Conservation (phyloP, 106 monocot species). For the Triglochin maritima region DNA sequence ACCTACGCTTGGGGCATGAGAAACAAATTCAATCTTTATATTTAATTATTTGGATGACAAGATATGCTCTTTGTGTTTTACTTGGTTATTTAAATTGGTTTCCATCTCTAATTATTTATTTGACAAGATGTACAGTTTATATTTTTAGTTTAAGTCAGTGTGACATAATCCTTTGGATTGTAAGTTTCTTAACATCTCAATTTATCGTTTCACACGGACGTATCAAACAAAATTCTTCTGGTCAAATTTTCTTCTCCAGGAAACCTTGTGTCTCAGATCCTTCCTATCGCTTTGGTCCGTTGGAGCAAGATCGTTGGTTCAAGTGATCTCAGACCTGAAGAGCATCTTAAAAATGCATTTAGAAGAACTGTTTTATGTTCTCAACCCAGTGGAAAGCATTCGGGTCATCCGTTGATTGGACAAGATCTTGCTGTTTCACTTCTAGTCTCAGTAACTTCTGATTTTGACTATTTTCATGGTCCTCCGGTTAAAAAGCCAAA, state of each 20-base stretch:
- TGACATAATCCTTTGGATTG: too few species aligned
- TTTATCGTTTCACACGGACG: conserved; percentile 23
- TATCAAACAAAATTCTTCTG: conserved; percentile 34
- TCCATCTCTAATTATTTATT: too few species aligned
- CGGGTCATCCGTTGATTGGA: conserved; percentile 1
- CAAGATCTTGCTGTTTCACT: conserved; percentile 49
- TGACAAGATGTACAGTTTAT: too few species aligned
- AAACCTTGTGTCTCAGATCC: conserved; percentile 32
- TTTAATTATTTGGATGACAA: too few species aligned
- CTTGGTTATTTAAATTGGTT: too few species aligned
- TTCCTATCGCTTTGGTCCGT: conserved; percentile 49
- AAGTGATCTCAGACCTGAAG: conserved; percentile 4
- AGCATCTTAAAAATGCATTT: conserved; percentile 7
- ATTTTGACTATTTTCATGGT: conserved; percentile 19
- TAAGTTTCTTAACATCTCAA: too few species aligned
- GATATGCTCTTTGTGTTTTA: too few species aligned
- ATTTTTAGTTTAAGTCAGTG: too few species aligned
- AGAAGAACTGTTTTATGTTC: conserved; percentile 1
- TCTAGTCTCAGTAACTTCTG: conserved; percentile 42
- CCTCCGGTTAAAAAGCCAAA: conserved; percentile 5
- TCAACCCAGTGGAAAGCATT: conserved; percentile 7
- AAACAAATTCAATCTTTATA: too few species aligned
- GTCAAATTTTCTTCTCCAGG: conserved; percentile 42
- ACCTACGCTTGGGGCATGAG: too few species aligned
- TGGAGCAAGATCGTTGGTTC: conserved; percentile 11